Percentiles rank a stretch among this genome's conserved stretches.
These are phyloP conservation scores for Luffa aegyptiaca DNA, from an alignment of 306 rosid genomes.

Conservation along the genomic window DNA sequence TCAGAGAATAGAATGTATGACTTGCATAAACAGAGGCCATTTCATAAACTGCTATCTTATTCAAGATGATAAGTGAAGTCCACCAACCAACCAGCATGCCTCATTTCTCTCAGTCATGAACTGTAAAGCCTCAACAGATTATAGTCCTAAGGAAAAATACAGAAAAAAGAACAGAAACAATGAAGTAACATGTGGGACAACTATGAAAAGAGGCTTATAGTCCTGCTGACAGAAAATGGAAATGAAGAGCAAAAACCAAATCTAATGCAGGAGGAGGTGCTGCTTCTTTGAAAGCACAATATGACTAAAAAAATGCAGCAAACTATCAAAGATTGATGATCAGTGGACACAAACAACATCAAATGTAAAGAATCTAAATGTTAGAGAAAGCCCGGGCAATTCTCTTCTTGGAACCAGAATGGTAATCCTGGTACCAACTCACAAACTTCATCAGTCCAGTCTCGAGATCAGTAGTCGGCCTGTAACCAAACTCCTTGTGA, in stretches of 20 bases:
- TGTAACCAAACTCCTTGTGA: slow-evolving; percentile 51
- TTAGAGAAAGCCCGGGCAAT: slow-evolving; percentile 24
- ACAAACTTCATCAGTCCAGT: slow-evolving; percentile 77
- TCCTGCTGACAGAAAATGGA: slow-evolving; percentile 22
- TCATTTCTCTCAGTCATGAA: slow-evolving; percentile 37
- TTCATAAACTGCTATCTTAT: not conserved
- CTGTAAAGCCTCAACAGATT: slow-evolving; percentile 53
- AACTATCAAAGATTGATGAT: slow-evolving; percentile 1
- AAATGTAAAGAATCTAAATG: slow-evolving; percentile 9
- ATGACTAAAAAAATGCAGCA: not conserved
- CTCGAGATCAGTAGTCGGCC: slow-evolving; percentile 63
- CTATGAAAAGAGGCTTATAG: slow-evolving; percentile 18
- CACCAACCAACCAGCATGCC: slow-evolving; percentile 32
- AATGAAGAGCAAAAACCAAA: slow-evolving; percentile 15
- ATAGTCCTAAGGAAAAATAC: slow-evolving; percentile 18
- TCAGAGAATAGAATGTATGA: not conserved
- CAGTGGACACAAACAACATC: not conserved
- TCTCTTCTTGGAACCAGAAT: slow-evolving; percentile 39
- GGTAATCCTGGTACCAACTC: slow-evolving; percentile 53
- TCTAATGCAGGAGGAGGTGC: slow-evolving; percentile 8
- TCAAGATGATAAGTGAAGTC: slow-evolving; percentile 16
- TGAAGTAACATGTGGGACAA: slow-evolving; percentile 18
- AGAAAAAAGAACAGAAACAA: slow-evolving; percentile 17
- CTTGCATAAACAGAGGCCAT: not conserved
- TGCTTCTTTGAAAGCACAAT: not conserved